Evolutionary conservation across 257 asterid genomes (phyloP).

Genomic region (Solanum rostratum): DNA sequence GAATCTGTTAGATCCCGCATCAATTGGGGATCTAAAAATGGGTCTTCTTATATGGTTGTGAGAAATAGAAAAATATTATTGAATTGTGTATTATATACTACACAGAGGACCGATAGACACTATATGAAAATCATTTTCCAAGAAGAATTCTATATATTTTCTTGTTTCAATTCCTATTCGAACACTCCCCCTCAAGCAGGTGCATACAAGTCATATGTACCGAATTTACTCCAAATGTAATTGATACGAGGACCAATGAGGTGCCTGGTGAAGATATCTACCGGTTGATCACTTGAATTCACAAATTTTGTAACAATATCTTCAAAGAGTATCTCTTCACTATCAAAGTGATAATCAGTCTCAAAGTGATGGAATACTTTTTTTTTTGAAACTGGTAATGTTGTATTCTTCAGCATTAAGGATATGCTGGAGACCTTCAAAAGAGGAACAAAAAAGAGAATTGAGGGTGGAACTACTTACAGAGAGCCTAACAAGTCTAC

Average conservation of each 20-base stretch:
- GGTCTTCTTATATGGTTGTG: background rate
- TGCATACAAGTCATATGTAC: background rate
- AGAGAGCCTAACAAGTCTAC: no score
- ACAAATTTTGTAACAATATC: background rate
- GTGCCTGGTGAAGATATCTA: background rate
- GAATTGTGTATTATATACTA: background rate
- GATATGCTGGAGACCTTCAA: no score
- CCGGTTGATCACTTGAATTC: background rate
- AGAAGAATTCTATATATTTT: background rate
- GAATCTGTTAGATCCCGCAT: background rate
- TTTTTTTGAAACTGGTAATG: no score
- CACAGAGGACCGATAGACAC: background rate
- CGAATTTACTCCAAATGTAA: background rate
- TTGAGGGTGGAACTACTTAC: no score
- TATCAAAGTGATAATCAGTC: background rate
- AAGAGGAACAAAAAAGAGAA: no score
- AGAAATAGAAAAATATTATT: background rate
- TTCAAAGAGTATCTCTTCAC: background rate
- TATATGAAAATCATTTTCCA: background rate
- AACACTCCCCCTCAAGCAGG: background rate
- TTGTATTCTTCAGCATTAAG: no score
- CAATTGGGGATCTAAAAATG: background rate
- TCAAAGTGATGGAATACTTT: background rate
- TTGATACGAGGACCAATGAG: background rate
- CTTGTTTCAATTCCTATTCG: background rate